Evolutionary conservation across 352 stramenopile genomes (phyloP), one percentile per base, ranked within the genome.

Genomic region (Phytopythium oedochilum): DNA sequence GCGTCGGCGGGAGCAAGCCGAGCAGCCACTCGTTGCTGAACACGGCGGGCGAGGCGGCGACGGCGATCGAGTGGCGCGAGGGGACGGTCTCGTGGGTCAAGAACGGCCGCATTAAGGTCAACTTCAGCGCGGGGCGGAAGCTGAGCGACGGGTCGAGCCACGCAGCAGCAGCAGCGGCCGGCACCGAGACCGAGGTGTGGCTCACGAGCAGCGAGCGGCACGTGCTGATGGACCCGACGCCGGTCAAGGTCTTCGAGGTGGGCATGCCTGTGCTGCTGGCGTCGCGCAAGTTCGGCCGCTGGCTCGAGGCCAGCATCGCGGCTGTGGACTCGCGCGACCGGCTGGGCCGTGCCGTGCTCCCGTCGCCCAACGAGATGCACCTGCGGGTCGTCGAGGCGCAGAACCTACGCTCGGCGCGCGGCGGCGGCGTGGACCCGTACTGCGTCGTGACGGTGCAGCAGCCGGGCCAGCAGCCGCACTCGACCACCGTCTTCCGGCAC

Each of bases 21-120:
- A 48, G 5, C 23, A 14, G 10, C 1, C 9, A 12, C 34, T 5
- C 23, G 52, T 11, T 9, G 28, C 23, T 43, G 20, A 36, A 29
- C 23, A 50, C 32, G 26, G 23, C 22, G n/a, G 50, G 46, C 20
- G 48, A 49, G 25, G 11, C 18, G n/a, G 53, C 52, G 17, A 25
- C 48, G 11, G 22, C 11, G 22, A 57, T 70, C 38, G 75, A 86
- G 56, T 86, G 75, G 75, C 71, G 75, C 15, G 70, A 86, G 57
- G 75, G 73, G 43, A 83, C 69, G 1, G 73, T 86, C 28, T 63
- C 73, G 38, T 84, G 75, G 75, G 71, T 86, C 45, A 75, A 73
- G 49, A 76, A 78, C 36, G 71, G 73, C 4, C 68, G 71, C 40
- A 60, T 86, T 39, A 84, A 84, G 55, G 73, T 86, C 51, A 81